phyloP scores from a whole-genome alignment of 2,329 filamentous ascomycete genomes.

The Neofusicoccum sp. region DNA sequence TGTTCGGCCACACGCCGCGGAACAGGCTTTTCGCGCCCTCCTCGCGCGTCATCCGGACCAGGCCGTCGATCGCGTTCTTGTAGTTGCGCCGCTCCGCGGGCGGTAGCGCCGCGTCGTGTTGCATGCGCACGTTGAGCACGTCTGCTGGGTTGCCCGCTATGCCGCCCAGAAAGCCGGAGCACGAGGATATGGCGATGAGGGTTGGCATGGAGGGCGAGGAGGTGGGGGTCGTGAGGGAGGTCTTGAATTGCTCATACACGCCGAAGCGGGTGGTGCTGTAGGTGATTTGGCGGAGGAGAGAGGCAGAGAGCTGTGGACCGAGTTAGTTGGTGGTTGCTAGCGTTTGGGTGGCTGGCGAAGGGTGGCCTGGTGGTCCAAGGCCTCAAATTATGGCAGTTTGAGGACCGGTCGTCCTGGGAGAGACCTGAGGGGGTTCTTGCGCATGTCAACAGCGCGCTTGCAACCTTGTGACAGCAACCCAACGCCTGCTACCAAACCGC shows the following conservation, averaged over 20 bases:
- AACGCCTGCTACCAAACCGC: neutral
- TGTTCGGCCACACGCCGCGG: conserved; percentile 82
- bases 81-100: conserved; percentile 77
- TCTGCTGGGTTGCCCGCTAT: conserved; percentile 92
- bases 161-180: conserved; percentile 84
- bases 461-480: neutral
- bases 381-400: neutral
- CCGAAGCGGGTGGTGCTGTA: conserved; percentile 97
- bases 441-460: neutral
- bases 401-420: neutral
- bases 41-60: conserved; percentile 80
- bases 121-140: conserved; percentile 97
- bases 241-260: conserved; percentile 91
- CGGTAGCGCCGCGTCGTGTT: conserved; percentile 82
- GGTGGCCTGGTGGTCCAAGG: neutral
- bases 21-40: conserved; percentile 78
- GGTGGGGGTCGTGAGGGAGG: conserved; percentile 55
- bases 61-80: conserved; percentile 80
- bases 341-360: neutral
- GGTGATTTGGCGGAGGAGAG: conserved; percentile 84
- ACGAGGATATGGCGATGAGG: conserved; percentile 78
- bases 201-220: conserved; percentile 65
- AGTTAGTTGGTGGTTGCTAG: neutral
- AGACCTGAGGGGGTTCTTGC: neutral
- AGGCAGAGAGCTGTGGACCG: conserved; percentile 68